Evolutionary conservation across 1,284 basidiomycete species (phyloP), one percentile per base, ranked within the genome.

Genomic region (Coniferiporia weirii): DNA sequence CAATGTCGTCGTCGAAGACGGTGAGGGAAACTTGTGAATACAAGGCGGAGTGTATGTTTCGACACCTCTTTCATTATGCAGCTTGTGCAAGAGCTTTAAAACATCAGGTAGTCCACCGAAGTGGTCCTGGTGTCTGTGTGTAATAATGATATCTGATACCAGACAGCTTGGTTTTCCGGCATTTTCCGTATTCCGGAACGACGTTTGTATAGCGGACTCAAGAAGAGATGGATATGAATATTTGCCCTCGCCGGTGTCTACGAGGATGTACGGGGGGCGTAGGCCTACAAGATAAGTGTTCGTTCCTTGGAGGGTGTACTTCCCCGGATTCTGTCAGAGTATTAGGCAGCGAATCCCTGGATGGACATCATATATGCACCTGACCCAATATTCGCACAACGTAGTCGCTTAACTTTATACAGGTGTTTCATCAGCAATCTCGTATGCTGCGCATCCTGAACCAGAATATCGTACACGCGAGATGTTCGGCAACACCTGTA

Each of bases 221-320:
- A 97, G 81, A 59, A 85, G 54, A 40, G 87, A 78, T 46, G 87
- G 78, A 68, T 95, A 96, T 40, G 77, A 78, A 0, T 80, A 76
- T n/a, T 73, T 75, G 0, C 89, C 91, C 70, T 95, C 86, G n/a
- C 89, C 93, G 1, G 94, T 90, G 72, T 98, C 95, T 64, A 98
- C 75, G 22, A 98, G 85, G 53, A 90, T 82, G 67, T 83, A 93
- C 3, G 82, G 91, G 65, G 81, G 84, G 60, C 73, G 73, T 63
- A 72, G 76, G 36, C 90, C 89, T 51, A 98, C 70, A 61, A 98
- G 79, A 70, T 98, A 98, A 1, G 93, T 96, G 70, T 98, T 98
- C 1, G 95, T 98, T 17, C 93, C 94, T 79, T 96, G 92, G 0
- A 98, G 78, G 0, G 95, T 96, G 72, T 93, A 95, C 63, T 90